phyloP scores from a whole-genome alignment of 306 rosid genomes.

The Cicer arietinum region DNA sequence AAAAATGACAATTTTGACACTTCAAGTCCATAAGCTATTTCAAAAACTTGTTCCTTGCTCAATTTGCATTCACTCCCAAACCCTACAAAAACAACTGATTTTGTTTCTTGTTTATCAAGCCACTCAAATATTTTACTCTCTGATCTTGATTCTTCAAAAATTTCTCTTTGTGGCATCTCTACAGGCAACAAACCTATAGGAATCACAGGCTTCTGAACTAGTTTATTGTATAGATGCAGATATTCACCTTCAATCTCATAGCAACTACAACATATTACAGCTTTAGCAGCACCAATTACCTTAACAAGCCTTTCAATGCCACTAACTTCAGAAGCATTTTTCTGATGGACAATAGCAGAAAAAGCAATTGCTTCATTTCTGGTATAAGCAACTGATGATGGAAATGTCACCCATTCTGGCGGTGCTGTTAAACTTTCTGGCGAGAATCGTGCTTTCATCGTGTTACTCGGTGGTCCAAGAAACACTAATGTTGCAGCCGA shows the following conservation, averaged over 20 bases:
- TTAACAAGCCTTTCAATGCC: conserved; percentile 1
- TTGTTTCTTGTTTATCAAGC: conserved; percentile 50
- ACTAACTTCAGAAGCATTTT: conserved; percentile 22
- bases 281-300: conserved; percentile 22
- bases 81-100: conserved; percentile 53
- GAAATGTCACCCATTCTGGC: conserved; percentile 38
- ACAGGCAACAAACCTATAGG: conserved; percentile 54
- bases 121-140: conserved; percentile 45
- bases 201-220: conserved; percentile 45
- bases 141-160: not conserved
- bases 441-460: not conserved
- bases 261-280: conserved; percentile 37
- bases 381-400: conserved; percentile 28
- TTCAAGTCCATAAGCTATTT: conserved; percentile 59
- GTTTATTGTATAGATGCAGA: conserved; percentile 35
- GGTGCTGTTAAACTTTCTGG: conserved; percentile 25
- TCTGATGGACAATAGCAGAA: not conserved
- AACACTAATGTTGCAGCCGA: conserved; percentile 4
- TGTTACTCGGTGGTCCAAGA: conserved; percentile 11
- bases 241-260: conserved; percentile 47
- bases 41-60: conserved; percentile 47
- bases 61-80: conserved; percentile 59
- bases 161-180: conserved; percentile 23
- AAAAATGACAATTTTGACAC: conserved; percentile 51
- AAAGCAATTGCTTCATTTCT: conserved; percentile 24